Evolutionary conservation across 768 basidiomycete genomes (phyloP).

Genomic region (Tricholomella constricta): DNA sequence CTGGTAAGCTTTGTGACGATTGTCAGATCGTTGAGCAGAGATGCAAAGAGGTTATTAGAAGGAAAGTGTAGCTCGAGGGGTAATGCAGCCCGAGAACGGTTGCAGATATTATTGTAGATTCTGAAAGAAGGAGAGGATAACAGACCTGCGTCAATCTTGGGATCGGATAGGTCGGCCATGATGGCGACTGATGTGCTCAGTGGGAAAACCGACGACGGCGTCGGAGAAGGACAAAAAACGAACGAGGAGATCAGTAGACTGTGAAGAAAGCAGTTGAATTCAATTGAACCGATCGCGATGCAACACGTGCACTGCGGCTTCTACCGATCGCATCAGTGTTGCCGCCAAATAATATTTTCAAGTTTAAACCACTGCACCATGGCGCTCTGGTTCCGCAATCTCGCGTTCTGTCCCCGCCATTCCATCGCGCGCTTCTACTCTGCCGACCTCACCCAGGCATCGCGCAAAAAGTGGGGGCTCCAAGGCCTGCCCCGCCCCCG

Average conservation of each 20-base stretch:
- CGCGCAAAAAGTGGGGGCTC: slow-evolving; percentile 41
- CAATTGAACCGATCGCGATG: slow-evolving; percentile 6
- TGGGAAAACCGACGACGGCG: not conserved
- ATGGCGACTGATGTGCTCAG: not conserved
- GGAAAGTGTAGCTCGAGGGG: slow-evolving; percentile 1
- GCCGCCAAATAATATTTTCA: slow-evolving; percentile 10
- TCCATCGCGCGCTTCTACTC: slow-evolving; percentile 25
- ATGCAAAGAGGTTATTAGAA: slow-evolving; percentile 8
- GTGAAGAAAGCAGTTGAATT: not conserved
- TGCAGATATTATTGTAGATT: not conserved
- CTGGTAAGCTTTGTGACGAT: slow-evolving; percentile 66
- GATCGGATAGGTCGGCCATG: slow-evolving; percentile 83
- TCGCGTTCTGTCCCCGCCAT: slow-evolving; percentile 18
- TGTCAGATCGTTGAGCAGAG: slow-evolving; percentile 23
- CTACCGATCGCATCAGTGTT: slow-evolving; percentile 25
- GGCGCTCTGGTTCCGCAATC: slow-evolving; percentile 25
- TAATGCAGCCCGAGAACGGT: not conserved
- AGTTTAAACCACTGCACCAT: slow-evolving; percentile 18
- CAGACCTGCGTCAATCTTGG: slow-evolving; percentile 71
- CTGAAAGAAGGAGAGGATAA: not conserved
- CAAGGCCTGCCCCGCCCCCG: slow-evolving; percentile 38
- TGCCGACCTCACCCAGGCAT: slow-evolving; percentile 6
- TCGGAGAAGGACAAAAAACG: not conserved
- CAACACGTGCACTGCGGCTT: slow-evolving; percentile 14
- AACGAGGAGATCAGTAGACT: not conserved